Percentiles rank a stretch among this genome's conserved stretches.
These are phyloP conservation scores for Podosphaera aphanis DNA, from an alignment of 2,329 filamentous ascomycete genomes.

Conservation along the genomic window DNA sequence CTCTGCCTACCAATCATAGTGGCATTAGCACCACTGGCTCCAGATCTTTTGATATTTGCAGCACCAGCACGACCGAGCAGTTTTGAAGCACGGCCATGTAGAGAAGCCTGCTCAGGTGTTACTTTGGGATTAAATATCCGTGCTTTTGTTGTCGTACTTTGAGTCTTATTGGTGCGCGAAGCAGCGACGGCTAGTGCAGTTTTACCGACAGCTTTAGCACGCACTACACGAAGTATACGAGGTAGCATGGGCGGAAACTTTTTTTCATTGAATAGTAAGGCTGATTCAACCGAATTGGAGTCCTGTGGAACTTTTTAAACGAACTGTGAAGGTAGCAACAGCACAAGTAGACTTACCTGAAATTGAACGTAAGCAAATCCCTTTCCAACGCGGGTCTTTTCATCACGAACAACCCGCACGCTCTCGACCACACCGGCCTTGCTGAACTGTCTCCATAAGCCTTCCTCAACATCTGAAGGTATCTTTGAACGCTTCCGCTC, in stretches of 20 bases:
- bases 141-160: slow-evolving; percentile 16
- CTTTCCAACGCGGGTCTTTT: slow-evolving; percentile 80
- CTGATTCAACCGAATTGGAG: slow-evolving; percentile 70
- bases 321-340: neutral
- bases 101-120: slow-evolving; percentile 44
- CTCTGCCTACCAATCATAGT: slow-evolving; percentile 8
- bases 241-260: slow-evolving; percentile 90
- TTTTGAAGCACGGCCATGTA: slow-evolving; percentile 49
- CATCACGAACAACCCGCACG: slow-evolving; percentile 75
- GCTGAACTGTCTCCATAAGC: slow-evolving; percentile 62
- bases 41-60: slow-evolving; percentile 14
- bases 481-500: slow-evolving; percentile 51
- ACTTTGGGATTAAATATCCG: slow-evolving; percentile 42
- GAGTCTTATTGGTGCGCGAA: slow-evolving; percentile 12
- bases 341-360: slow-evolving; percentile 25
- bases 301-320: slow-evolving; percentile 26
- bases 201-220: slow-evolving; percentile 32
- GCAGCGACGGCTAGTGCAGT: slow-evolving; percentile 11
- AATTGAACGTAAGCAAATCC: slow-evolving; percentile 97
- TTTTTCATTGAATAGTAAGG: slow-evolving; percentile 69
- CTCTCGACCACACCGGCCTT: slow-evolving; percentile 70
- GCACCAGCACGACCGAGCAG: slow-evolving; percentile 49
- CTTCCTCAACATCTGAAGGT: slow-evolving; percentile 76
- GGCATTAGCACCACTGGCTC: slow-evolving; percentile 12
- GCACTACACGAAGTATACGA: slow-evolving; percentile 59